Percentiles rank a stretch among this genome's conserved stretches.
phyloP scores from a whole-genome alignment of 768 basidiomycete species.

The Artomyces pyxidatus region DNA sequence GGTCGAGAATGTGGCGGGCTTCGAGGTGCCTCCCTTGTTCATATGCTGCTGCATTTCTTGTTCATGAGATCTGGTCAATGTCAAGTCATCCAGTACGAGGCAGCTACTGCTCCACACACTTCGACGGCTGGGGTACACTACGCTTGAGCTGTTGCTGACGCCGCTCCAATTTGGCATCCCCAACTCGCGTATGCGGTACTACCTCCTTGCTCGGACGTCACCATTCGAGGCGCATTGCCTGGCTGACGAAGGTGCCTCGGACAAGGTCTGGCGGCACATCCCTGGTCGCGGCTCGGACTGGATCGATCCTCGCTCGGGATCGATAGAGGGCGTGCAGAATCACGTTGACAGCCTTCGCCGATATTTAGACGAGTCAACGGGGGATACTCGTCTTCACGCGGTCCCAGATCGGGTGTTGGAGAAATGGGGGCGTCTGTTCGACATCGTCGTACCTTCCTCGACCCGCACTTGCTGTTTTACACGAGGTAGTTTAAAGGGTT shows the following conservation, averaged over 20 bases:
- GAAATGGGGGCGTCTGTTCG: slow-evolving; percentile 77
- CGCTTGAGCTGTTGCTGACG: slow-evolving; percentile 57
- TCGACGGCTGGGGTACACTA: slow-evolving; percentile 44
- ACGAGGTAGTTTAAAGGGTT: no score
- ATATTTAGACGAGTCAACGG: slow-evolving; percentile 36
- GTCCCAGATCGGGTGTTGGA: slow-evolving; percentile 55
- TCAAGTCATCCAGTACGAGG: slow-evolving; percentile 58
- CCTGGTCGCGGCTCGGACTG: slow-evolving; percentile 39
- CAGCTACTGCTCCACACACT: slow-evolving; percentile 45
- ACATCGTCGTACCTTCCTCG: slow-evolving; percentile 62
- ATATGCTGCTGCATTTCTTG: not conserved
- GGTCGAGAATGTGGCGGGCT: slow-evolving; percentile 78
- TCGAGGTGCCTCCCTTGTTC: slow-evolving; percentile 47
- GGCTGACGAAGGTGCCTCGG: slow-evolving; percentile 5
- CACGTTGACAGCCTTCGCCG: slow-evolving; percentile 20
- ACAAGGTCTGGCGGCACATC: slow-evolving; percentile 41
- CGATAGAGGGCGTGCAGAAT: slow-evolving; percentile 6
- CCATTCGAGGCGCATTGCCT: slow-evolving; percentile 25
- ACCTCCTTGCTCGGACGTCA: slow-evolving; percentile 53
- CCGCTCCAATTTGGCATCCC: slow-evolving; percentile 76
- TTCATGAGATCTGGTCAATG: slow-evolving; percentile 6
- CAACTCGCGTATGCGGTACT: slow-evolving; percentile 77
- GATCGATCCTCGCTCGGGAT: slow-evolving; percentile 30
- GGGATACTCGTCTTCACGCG: slow-evolving; percentile 16
- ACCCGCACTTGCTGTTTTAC: slow-evolving; percentile 74